These are phyloP conservation scores for Aspergillus nomiae DNA, from an alignment of 2,329 filamentous ascomycete genomes.

Conservation along the genomic window DNA sequence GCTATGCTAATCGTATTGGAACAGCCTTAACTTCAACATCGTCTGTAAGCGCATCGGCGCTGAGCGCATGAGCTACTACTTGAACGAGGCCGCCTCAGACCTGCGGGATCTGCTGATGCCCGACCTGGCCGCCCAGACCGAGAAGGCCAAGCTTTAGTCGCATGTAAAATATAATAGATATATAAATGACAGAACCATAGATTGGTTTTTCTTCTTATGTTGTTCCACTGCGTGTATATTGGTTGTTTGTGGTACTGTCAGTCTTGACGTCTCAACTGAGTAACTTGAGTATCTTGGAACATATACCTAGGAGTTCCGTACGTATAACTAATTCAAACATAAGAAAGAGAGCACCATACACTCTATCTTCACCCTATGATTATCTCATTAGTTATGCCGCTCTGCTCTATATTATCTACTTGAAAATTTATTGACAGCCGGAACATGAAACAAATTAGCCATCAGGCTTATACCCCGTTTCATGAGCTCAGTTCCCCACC, in stretches of 20 bases:
- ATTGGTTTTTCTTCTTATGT: background rate
- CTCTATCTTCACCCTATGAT: no score
- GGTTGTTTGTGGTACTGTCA: background rate
- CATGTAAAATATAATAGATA: conserved; percentile 56
- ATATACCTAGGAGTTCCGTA: background rate
- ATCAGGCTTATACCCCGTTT: no score
- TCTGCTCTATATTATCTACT: no score
- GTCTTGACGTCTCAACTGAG: background rate
- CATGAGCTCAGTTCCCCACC: no score
- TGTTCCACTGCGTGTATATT: background rate
- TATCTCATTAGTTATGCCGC: no score
- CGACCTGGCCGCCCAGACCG: conserved; percentile 65
- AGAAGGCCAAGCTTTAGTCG: conserved; percentile 70
- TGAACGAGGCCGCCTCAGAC: conserved; percentile 90
- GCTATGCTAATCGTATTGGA: conserved; percentile 14
- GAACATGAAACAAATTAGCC: no score
- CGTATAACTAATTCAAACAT: background rate
- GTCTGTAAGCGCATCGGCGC: conserved; percentile 90
- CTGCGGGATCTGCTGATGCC: conserved; percentile 83
- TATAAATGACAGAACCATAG: background rate
- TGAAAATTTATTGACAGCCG: no score
- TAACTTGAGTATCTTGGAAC: background rate
- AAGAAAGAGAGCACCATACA: no score
- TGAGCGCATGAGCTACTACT: conserved; percentile 91
- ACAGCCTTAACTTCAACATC: conserved; percentile 94